Conservation (phyloP, 75 land plant species). For the Cryptomeria japonica region DNA sequence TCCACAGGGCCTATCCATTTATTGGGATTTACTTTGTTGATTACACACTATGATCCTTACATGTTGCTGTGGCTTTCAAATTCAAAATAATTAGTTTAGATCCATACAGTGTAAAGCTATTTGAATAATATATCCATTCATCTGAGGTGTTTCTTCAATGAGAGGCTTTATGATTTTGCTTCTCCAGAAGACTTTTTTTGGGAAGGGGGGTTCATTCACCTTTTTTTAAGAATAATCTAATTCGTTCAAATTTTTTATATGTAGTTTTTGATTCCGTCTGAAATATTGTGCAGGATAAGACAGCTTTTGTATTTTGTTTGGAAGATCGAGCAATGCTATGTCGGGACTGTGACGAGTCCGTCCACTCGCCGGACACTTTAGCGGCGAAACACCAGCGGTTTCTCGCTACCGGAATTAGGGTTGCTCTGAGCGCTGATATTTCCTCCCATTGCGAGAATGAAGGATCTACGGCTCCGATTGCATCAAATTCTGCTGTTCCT, state of each 20-base stretch:
- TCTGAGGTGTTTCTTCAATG: no score
- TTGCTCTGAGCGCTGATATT: slow-evolving; percentile 37
- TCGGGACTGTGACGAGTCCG: slow-evolving; percentile 67
- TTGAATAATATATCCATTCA: no score
- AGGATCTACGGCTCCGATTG: slow-evolving; percentile 17
- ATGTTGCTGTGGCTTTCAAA: no score
- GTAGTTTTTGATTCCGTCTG: not conserved
- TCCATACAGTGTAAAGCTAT: no score
- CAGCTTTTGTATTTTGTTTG: slow-evolving; percentile 87
- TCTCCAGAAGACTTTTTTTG: no score
- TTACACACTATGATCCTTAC: no score
- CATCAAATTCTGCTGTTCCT: slow-evolving; percentile 9
- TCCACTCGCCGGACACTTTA: slow-evolving; percentile 52
- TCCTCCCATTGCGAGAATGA: slow-evolving; percentile 18
- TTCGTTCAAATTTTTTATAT: not conserved
- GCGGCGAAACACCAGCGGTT: slow-evolving; percentile 66
- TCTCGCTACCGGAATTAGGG: slow-evolving; percentile 74
- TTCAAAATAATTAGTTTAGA: no score
- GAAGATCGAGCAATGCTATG: slow-evolving; percentile 85
- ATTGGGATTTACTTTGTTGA: no score
- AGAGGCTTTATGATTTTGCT: no score
- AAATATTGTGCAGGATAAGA: slow-evolving; percentile 52
- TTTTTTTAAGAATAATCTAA: no score
- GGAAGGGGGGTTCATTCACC: no score
- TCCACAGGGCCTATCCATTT: no score